Evolutionary conservation across 2,329 filamentous ascomycete genomes (phyloP).

Genomic region (Pestalotiopsis sp.): DNA sequence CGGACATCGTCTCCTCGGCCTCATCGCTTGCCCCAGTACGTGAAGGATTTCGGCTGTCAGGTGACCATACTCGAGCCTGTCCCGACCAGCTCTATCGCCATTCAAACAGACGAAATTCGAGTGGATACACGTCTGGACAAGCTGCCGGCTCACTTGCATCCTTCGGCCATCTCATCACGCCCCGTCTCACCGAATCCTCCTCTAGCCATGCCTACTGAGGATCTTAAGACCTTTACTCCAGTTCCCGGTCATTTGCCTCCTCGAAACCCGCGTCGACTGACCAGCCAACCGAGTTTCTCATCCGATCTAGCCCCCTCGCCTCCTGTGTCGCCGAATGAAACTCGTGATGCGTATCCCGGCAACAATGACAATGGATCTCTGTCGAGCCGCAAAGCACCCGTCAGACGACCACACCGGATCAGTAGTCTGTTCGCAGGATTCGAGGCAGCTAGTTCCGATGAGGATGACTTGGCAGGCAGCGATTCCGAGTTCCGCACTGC

Average conservation of each 20-base stretch:
- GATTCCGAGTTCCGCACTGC: slow-evolving; percentile 71
- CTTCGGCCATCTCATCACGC: slow-evolving; percentile 70
- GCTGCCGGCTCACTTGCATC: slow-evolving; percentile 77
- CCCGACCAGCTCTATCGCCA: slow-evolving; percentile 53
- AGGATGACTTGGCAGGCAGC: slow-evolving; percentile 65
- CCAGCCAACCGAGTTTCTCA: slow-evolving; percentile 45
- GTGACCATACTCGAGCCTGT: slow-evolving; percentile 59
- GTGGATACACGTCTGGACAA: slow-evolving; percentile 77
- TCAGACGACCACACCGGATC: slow-evolving; percentile 72
- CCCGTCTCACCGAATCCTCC: slow-evolving; percentile 56
- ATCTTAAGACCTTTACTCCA: slow-evolving; percentile 48
- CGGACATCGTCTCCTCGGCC: slow-evolving; percentile 78
- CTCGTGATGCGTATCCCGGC: slow-evolving; percentile 71
- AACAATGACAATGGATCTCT: slow-evolving; percentile 82
- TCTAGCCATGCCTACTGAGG: slow-evolving; percentile 34
- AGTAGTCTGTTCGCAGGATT: slow-evolving; percentile 89
- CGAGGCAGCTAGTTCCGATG: slow-evolving; percentile 70
- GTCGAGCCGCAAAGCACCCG: slow-evolving; percentile 58
- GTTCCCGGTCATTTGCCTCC: slow-evolving; percentile 58
- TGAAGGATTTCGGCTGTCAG: slow-evolving; percentile 83
- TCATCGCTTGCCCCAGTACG: slow-evolving; percentile 76
- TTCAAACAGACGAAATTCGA: slow-evolving; percentile 91
- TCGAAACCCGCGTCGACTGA: slow-evolving; percentile 61
- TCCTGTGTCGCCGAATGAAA: slow-evolving; percentile 39
- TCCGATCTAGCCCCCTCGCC: slow-evolving; percentile 55